Evolutionary conservation across 176 grass and related monocot species (phyloP), one percentile per base, ranked within the genome.

Genomic region (bread wheat (Triticum aestivum)): DNA sequence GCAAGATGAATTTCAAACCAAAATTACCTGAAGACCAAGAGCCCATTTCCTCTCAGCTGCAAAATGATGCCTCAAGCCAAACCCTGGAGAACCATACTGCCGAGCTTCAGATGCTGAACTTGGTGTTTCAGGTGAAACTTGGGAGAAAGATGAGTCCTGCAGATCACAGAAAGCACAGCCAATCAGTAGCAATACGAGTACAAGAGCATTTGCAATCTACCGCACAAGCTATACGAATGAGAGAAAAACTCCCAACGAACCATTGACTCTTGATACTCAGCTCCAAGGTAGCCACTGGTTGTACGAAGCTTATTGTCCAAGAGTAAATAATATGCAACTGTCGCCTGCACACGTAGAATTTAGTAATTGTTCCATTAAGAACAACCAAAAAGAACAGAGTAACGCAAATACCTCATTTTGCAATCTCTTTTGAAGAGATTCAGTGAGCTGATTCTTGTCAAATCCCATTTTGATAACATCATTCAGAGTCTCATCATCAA

Each of bases 271-370:
- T 98, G 90, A 82, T 88, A 91, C 77, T 96, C 92, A 41, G 90
- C 92, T 15, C 88, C 89, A 75, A 98, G 93, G 87, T 96, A 96
- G 23, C 97, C 94, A 12, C 94, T 92, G 32, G 90, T 92, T 80
- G 88, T 82, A 64, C 88, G 88, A 79, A 94, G 93, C 33, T 87
- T 91, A 88, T 98, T 96, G 78, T 96, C 97, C 83, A 98, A 64
- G 54, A 98, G 94, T 73, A 98, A 96, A 88, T 96, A 98, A 86
- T 98, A 98, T 49, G 97, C 90, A 84, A 98, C 97, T 67, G 97
- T 96, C 2, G 90, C 94, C 94, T 98, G 84, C 51, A 89, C 18
- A 82, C 20, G 45, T 23, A 82, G 42, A 76, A 8, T 45, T 86
- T 72, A 79, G 78, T 85, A 79, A 86, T 77, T 26, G n/a, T 62